Evolutionary conservation across 1,284 basidiomycete species (phyloP).

Genomic region (Ustanciosporium gigantosporum): DNA sequence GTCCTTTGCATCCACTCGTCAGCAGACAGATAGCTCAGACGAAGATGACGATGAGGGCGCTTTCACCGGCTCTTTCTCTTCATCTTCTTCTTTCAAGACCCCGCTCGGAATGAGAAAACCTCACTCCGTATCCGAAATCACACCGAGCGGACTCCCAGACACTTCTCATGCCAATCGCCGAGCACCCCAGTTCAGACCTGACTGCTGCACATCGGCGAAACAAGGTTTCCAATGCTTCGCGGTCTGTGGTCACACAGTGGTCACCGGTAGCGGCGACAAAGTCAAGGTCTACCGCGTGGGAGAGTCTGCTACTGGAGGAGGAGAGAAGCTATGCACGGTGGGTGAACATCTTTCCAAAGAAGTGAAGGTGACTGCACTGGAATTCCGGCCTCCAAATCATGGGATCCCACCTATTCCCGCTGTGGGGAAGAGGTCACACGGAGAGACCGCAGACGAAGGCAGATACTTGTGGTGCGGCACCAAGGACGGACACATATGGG

Average conservation of each 20-base stretch:
- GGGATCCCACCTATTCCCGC: constrained; percentile 9
- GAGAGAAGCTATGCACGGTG: constrained; percentile 42
- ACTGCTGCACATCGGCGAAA: constrained; percentile 25
- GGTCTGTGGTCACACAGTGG: constrained; percentile 36
- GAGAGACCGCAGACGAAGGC: constrained; percentile 39
- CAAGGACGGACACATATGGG: constrained; percentile 48
- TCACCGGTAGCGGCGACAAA: constrained; percentile 43
- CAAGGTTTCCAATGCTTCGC: constrained; percentile 38
- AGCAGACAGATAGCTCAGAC: constrained; percentile 24
- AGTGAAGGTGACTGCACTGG: constrained; percentile 40
- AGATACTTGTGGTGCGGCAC: constrained; percentile 57
- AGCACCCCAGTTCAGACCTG: constrained; percentile 32
- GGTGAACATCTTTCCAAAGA: constrained; percentile 41
- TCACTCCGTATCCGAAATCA: constrained; percentile 21
- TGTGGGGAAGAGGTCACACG: constrained; percentile 15
- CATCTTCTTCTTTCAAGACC: constrained; percentile 18
- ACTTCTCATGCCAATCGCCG: constrained; percentile 37
- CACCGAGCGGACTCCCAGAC: constrained; percentile 25
- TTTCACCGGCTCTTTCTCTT: constrained; percentile 5
- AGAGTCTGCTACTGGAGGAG: constrained; percentile 18
- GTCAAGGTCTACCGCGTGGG: constrained; percentile 48
- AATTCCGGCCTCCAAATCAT: constrained; percentile 39
- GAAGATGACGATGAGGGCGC: constrained; percentile 22
- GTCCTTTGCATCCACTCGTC: not conserved
- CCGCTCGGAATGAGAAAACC: constrained; percentile 15